Evolutionary conservation across 192 early-diverging fungal species (phyloP).

Genomic region (Podochytrium sp.): DNA sequence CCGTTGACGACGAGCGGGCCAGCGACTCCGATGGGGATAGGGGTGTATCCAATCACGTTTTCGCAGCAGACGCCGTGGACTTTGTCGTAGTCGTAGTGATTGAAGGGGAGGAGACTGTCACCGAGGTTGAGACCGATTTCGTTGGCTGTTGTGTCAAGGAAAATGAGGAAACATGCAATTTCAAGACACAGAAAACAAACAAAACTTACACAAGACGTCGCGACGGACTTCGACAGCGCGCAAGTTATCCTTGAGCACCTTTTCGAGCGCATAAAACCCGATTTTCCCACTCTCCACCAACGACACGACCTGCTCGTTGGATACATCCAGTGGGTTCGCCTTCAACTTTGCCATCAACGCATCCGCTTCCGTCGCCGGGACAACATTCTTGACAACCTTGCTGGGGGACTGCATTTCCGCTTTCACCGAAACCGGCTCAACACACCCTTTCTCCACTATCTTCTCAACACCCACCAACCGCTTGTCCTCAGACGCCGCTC

Average conservation of each 20-base stretch:
- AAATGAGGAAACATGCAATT: neutral
- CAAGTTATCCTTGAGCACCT: constrained; percentile 72
- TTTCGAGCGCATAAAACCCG: constrained; percentile 87
- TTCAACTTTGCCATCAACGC: neutral
- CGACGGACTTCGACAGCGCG: constrained; percentile 87
- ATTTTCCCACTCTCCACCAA: constrained; percentile 76
- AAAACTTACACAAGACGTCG: constrained; percentile 58
- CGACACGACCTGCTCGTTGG: constrained; percentile 76
- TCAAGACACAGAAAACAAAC: neutral
- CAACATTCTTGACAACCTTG: constrained; percentile 11
- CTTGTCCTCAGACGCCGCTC: no score
- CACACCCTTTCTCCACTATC: neutral
- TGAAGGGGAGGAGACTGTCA: constrained; percentile 69
- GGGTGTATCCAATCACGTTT: constrained; percentile 93
- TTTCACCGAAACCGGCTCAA: neutral
- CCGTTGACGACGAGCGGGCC: constrained; percentile 86
- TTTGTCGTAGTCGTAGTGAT: constrained; percentile 87
- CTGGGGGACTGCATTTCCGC: neutral
- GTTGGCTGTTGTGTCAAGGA: constrained; percentile 16
- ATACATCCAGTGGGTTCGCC: constrained; percentile 40
- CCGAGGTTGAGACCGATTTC: constrained; percentile 25
- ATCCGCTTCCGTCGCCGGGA: neutral
- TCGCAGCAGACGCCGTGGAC: constrained; percentile 94
- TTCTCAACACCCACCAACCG: neutral
- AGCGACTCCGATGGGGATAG: constrained; percentile 89